Percentiles rank a stretch among this genome's conserved stretches.
Evolutionary conservation across 495 filamentous ascomycete genomes (phyloP).

Genomic region (Penicillium roqueforti): DNA sequence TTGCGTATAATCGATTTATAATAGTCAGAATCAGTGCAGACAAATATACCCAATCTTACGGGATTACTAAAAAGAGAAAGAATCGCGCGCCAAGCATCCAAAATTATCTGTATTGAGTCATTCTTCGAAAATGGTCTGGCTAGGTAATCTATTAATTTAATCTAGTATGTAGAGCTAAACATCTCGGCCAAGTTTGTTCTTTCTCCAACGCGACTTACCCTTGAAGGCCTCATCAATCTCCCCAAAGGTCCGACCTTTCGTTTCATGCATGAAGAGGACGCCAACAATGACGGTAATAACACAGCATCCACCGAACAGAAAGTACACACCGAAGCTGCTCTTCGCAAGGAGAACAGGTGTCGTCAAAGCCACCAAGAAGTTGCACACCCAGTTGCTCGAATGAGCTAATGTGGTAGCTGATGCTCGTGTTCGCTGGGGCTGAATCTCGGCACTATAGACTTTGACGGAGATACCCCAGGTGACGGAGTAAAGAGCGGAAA

Average conservation of each 20-base stretch:
- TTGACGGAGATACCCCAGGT: constrained; percentile 55
- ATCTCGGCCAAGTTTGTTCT: neutral
- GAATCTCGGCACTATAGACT: constrained; percentile 53
- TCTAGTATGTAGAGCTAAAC: too few species aligned
- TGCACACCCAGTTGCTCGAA: constrained; percentile 50
- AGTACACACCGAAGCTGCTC: constrained; percentile 55
- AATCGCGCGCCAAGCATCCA: too few species aligned
- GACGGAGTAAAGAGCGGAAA: constrained; percentile 37
- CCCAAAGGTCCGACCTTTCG: constrained; percentile 51
- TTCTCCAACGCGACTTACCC: neutral
- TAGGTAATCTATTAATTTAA: too few species aligned
- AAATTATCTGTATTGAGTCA: too few species aligned
- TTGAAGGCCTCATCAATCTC: constrained; percentile 55
- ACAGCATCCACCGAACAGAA: constrained; percentile 52
- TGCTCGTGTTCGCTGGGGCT: constrained; percentile 51
- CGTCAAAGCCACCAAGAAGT: constrained; percentile 62
- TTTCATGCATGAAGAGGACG: constrained; percentile 57
- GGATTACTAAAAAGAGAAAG: too few species aligned
- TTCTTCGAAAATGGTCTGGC: too few species aligned
- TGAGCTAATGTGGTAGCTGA: constrained; percentile 46
- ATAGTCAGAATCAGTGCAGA: too few species aligned
- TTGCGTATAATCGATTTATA: too few species aligned
- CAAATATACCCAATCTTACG: too few species aligned
- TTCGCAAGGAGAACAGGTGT: constrained; percentile 58
- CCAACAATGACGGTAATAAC: constrained; percentile 49